phyloP scores from a whole-genome alignment of 1,284 basidiomycete species.

The Laetiporus sulphureus region DNA sequence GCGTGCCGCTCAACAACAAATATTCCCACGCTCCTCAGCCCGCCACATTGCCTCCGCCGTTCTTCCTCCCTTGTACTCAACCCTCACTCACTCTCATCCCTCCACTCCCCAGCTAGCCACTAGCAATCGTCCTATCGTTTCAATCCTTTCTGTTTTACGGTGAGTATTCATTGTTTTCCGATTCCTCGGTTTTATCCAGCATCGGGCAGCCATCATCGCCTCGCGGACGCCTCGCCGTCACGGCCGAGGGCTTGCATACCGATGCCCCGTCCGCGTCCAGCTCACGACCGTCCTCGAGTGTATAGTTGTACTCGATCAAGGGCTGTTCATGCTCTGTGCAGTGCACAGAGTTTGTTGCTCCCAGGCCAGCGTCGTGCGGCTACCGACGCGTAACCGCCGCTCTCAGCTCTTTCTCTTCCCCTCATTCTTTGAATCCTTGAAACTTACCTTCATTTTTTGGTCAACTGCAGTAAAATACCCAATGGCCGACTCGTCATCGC shows the following conservation, averaged over 20 bases:
- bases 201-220: constrained; percentile 8
- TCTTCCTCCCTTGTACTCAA: constrained; percentile 26
- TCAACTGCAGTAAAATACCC: constrained; percentile 7
- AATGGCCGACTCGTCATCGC: constrained; percentile 66
- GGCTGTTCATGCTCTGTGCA: constrained; percentile 11
- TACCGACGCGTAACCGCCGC: background rate
- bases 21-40: constrained; percentile 19
- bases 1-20: constrained; percentile 5
- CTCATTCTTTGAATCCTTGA: constrained; percentile 5
- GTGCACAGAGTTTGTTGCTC: constrained; percentile 15
- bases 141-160: constrained; percentile 14
- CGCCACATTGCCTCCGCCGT: constrained; percentile 21
- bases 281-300: too few species aligned
- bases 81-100: constrained; percentile 22
- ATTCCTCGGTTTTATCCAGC: background rate
- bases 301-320: constrained; percentile 2
- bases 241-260: background rate
- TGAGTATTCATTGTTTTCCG: constrained; percentile 14
- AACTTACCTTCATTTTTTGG: constrained; percentile 5
- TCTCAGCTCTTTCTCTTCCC: constrained; percentile 8
- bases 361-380: constrained; percentile 9
- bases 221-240: constrained; percentile 8
- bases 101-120: constrained; percentile 25
- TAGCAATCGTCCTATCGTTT: constrained; percentile 11
- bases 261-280: too few species aligned